Evolutionary conservation across 352 stramenopile species (phyloP).

Genomic region (Globisporangium lucens): DNA sequence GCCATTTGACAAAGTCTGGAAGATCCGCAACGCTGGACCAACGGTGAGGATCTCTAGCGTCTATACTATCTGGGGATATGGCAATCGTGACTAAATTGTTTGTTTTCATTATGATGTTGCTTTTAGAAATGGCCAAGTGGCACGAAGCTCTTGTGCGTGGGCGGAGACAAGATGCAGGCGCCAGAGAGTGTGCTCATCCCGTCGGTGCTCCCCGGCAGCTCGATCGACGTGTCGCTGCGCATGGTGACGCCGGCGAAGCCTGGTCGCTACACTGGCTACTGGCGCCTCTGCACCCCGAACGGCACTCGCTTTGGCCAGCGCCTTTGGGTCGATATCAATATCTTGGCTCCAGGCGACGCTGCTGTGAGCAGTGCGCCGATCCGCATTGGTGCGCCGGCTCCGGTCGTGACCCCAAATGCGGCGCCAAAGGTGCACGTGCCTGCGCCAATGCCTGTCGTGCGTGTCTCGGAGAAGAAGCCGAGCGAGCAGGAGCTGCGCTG

Average conservation of each 20-base stretch:
- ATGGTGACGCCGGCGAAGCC: slow-evolving; percentile 44
- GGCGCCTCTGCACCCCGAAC: slow-evolving; percentile 77
- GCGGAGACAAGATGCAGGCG: slow-evolving; percentile 72
- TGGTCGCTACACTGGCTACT: slow-evolving; percentile 87
- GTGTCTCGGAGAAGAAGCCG: slow-evolving; percentile 18
- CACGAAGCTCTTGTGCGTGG: slow-evolving; percentile 64
- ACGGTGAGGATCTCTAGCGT: slow-evolving; percentile 22
- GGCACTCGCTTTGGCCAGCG: slow-evolving; percentile 85
- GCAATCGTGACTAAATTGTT: not conserved
- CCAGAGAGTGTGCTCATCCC: slow-evolving; percentile 72
- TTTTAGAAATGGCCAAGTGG: slow-evolving; percentile 66
- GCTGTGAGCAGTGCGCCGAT: slow-evolving; percentile 35
- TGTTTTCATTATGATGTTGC: not conserved
- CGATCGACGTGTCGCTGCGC: slow-evolving; percentile 71
- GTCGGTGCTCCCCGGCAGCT: slow-evolving; percentile 56
- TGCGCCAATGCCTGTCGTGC: slow-evolving; percentile 26
- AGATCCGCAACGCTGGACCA: slow-evolving; percentile 74
- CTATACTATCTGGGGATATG: not conserved
- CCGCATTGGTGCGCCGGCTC: slow-evolving; percentile 31
- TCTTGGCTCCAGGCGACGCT: slow-evolving; percentile 47
- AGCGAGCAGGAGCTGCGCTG: slow-evolving; percentile 48
- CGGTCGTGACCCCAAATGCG: slow-evolving; percentile 23
- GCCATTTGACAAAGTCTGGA: slow-evolving; percentile 85
- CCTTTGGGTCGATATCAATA: slow-evolving; percentile 83
- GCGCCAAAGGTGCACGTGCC: slow-evolving; percentile 23